Conservation (phyloP, 805 yeast species). For the Candida corydali region DNA sequence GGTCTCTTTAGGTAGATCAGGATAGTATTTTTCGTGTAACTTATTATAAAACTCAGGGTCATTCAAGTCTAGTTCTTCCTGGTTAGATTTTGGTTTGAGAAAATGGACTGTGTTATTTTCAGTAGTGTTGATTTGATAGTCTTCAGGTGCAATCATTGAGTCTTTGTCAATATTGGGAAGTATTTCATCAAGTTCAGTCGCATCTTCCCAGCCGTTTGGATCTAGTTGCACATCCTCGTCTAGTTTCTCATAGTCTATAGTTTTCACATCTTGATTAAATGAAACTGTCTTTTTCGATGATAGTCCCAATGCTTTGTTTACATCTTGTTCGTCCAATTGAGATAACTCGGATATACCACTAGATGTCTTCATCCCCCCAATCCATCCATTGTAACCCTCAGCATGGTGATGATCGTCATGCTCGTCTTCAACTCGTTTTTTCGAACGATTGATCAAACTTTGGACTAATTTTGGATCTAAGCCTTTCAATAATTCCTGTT, state of each 20-base stretch:
- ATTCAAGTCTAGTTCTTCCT: conserved; percentile 49
- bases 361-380: conserved; percentile 37
- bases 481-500: conserved; percentile 59
- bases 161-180: conserved; percentile 44
- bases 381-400: conserved; percentile 40
- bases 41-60: conserved; percentile 79
- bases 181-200: conserved; percentile 47
- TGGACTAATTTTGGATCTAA: conserved; percentile 68
- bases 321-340: conserved; percentile 30
- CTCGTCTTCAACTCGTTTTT: conserved; percentile 31
- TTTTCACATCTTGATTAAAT: conserved; percentile 25
- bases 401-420: conserved; percentile 29
- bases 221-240: conserved; percentile 20
- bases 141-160: conserved; percentile 39
- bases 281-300: conserved; percentile 25
- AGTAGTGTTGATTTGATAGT: conserved; percentile 36
- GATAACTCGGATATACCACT: conserved; percentile 29
- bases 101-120: conserved; percentile 58
- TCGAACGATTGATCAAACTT: conserved; percentile 53
- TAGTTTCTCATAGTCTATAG: conserved; percentile 25
- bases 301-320: conserved; percentile 35
- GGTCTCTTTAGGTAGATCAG: conserved; percentile 82
- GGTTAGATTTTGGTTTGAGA: conserved; percentile 42
- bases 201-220: conserved; percentile 47
- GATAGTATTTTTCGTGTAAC: conserved; percentile 80